Base-by-base conservation (phyloP, 495 filamentous ascomycete species). In the Hypoxylon subgilvum region DNA sequence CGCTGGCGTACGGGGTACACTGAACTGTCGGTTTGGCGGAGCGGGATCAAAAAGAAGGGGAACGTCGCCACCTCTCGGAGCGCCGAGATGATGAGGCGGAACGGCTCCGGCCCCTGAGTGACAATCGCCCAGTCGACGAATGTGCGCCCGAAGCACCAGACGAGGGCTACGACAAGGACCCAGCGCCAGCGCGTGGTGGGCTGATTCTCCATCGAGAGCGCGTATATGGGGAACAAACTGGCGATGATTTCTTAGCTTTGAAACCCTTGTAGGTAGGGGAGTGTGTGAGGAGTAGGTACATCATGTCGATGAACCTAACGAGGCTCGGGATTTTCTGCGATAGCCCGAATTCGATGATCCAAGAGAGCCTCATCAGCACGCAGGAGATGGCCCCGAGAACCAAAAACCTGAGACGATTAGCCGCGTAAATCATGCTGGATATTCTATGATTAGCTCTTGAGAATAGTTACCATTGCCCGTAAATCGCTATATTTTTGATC, bases 391-490 rank as follows among this genome's bases (percentile, higher is more conserved):
- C 57, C 9, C 47, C 23, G 21, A 61, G 36, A 22, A 61, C 18
- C 4, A 27, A 34, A 17, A 47, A 17, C 57, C 57, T 61, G 19
- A 2, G 12, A 36, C 5, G 6, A 7, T 23, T 18, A 48, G 41
- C 12, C 39, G 27, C 46, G 31, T 9, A 28, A 36, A n/a, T n/a
- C n/a, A n/a, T n/a, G n/a, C n/a, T n/a, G n/a, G n/a, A n/a, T n/a
- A n/a, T n/a, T n/a, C n/a, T n/a, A n/a, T n/a, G n/a, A n/a, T n/a
- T n/a, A n/a, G n/a, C n/a, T n/a, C n/a, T n/a, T n/a, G 23, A 5
- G 31, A 38, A 31, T 22, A 36, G 21, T 49, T 61, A 61, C 57
- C 57, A 61, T 54, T 61, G 57, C 16, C 32, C 57, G 16, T 61
- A 61, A 1, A 61, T 43, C 14, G 57, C 57, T 61, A 41, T 8